Conservation (phyloP, 305 asterid species). For the Fraxinus baroniana region DNA sequence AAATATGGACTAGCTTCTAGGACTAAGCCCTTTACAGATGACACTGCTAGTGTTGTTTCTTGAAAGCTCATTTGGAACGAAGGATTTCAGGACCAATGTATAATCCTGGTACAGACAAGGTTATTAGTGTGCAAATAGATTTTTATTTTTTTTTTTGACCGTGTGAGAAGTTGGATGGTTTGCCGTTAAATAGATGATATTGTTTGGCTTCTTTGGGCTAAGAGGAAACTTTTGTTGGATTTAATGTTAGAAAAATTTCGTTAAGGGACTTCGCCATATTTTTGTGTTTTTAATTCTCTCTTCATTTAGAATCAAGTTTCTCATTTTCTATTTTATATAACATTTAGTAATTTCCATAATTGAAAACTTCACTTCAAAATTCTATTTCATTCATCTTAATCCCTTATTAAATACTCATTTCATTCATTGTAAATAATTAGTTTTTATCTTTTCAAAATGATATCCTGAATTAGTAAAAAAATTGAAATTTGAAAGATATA, state of each 20-base stretch:
- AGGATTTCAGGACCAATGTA: background rate
- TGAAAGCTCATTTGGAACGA: background rate
- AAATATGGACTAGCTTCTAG: background rate
- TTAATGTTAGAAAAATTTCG: background rate
- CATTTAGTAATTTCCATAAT: no score
- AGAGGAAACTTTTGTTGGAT: background rate
- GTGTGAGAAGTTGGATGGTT: background rate
- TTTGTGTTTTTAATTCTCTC: background rate
- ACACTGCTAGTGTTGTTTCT: background rate
- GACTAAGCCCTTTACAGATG: background rate
- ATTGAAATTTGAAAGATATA: no score
- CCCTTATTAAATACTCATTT: no score
- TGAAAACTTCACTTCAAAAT: no score
- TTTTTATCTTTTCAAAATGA: no score
- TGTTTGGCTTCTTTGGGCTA: background rate
- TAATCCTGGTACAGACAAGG: background rate
- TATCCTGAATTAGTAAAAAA: no score
- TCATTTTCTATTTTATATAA: no score
- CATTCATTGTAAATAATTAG: no score
- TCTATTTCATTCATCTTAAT: no score
- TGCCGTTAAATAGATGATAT: background rate
- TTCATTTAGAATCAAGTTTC: background rate
- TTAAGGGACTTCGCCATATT: background rate
- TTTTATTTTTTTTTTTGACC: background rate
- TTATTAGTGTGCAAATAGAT: background rate